A percentile compares a stretch with the other conserved stretches of the same genome.
Conservation (phyloP, 768 basidiomycete genomes). For the Mrakia gelida region DNA sequence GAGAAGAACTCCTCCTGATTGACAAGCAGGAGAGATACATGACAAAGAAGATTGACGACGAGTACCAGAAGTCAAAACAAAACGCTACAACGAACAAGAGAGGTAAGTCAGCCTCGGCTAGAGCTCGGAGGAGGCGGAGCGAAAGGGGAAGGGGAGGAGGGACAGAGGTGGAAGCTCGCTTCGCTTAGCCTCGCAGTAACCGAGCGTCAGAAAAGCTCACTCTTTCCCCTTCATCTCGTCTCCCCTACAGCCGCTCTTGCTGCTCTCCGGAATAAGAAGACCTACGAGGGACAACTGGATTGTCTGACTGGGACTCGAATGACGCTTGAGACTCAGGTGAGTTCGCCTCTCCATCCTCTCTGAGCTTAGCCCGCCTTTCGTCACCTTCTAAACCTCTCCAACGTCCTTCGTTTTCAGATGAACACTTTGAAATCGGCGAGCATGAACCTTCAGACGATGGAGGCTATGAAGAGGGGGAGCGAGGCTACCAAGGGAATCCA, state of each 20-base stretch:
- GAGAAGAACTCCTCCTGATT: conserved; percentile 91
- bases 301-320: conserved; percentile 75
- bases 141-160: neutral
- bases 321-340: conserved; percentile 82
- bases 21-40: conserved; percentile 99
- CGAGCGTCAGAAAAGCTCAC: neutral
- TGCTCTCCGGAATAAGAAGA: conserved; percentile 90
- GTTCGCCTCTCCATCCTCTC: conserved; percentile 22
- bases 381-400: neutral
- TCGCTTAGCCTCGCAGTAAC: neutral
- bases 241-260: conserved; percentile 66
- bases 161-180: conserved; percentile 4
- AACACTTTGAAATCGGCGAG: conserved; percentile 96
- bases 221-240: neutral
- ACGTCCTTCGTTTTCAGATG: conserved; percentile 48
- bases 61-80: conserved; percentile 79
- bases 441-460: conserved; percentile 95
- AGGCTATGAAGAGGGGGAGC: conserved; percentile 92
- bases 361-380: neutral
- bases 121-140: neutral
- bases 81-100: conserved; percentile 92
- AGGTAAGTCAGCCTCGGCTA: conserved; percentile 58
- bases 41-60: conserved; percentile 94
- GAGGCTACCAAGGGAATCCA: conserved; percentile 86
- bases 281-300: conserved; percentile 78